These are phyloP conservation scores for Symbiotaphrina buchneri DNA, from an alignment of 495 filamentous ascomycete genomes.

Conservation along the genomic window DNA sequence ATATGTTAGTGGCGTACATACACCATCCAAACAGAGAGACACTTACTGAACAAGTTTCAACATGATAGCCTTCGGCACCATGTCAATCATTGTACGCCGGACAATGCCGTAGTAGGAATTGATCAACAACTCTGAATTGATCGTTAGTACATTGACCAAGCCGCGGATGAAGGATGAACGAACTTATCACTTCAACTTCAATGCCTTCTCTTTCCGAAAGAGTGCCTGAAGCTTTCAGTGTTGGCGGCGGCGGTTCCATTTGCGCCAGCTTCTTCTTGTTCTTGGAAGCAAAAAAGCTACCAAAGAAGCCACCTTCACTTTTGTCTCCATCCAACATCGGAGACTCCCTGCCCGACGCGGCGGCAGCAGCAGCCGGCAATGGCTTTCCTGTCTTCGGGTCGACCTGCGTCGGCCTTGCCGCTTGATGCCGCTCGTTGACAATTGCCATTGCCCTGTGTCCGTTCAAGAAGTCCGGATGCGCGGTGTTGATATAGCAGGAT, in stretches of 20 bases:
- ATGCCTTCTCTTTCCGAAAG: conserved; percentile 79
- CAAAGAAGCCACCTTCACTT: conserved; percentile 87
- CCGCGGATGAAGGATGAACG: conserved; percentile 14
- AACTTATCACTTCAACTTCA: conserved; percentile 98
- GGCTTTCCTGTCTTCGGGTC: conserved; percentile 98
- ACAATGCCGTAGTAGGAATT: conserved; percentile 96
- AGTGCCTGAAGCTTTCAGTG: conserved; percentile 78
- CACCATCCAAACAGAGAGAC: not conserved
- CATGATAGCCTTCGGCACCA: conserved; percentile 99
- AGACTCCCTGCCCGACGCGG: conserved; percentile 38
- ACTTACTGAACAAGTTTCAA: conserved; percentile 82
- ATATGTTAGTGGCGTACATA: not conserved
- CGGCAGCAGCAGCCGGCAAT: conserved; percentile 38
- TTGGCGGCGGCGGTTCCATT: conserved; percentile 88
- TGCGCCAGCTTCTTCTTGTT: conserved; percentile 99
- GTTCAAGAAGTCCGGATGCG: conserved; percentile 94
- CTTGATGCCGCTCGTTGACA: conserved; percentile 71
- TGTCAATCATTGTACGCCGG: conserved; percentile 95
- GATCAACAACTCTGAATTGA: conserved; percentile 52
- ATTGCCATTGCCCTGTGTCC: conserved; percentile 95
- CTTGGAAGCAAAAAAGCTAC: conserved; percentile 91
- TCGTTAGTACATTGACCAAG: conserved; percentile 6
- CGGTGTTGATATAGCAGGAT: conserved; percentile 93
- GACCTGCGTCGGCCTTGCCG: conserved; percentile 76
- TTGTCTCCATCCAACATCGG: conserved; percentile 32